Conservation (phyloP, 108 stramenopile genomes). For the Nannochloropsis salina region DNA sequence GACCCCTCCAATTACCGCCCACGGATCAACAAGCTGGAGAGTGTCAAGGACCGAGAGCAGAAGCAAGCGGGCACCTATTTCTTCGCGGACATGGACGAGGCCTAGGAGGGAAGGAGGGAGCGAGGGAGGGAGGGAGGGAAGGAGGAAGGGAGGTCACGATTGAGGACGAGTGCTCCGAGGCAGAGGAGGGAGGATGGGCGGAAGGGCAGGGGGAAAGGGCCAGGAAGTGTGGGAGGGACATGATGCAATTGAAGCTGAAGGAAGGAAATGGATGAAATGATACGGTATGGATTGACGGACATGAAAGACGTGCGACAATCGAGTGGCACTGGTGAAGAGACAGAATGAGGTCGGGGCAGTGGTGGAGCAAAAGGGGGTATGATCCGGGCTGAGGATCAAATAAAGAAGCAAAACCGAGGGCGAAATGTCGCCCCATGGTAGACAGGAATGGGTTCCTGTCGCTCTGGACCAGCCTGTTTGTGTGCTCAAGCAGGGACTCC, state of each 20-base stretch:
- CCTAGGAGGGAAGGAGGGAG: slow-evolving; percentile 18
- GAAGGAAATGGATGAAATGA: too few species aligned
- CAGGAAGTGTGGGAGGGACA: not conserved
- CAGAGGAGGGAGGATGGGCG: not conserved
- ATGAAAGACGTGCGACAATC: too few species aligned
- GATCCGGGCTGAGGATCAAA: not conserved
- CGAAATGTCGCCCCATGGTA: too few species aligned
- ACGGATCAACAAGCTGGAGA: slow-evolving; percentile 54
- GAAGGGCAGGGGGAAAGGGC: too few species aligned
- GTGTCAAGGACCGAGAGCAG: slow-evolving; percentile 82
- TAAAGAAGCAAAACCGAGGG: not conserved
- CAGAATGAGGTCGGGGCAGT: too few species aligned
- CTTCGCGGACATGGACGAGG: slow-evolving; percentile 85
- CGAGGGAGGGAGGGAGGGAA: not conserved
- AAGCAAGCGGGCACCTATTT: slow-evolving; percentile 94
- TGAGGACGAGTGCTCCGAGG: not conserved
- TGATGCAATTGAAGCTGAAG: not conserved
- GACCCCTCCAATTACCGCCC: slow-evolving; percentile 96
- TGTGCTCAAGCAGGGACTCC: too few species aligned
- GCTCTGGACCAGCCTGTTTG: too few species aligned
- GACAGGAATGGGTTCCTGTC: too few species aligned
- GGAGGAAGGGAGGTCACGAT: not conserved
- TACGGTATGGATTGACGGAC: too few species aligned
- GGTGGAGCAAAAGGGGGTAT: too few species aligned
- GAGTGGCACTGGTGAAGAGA: too few species aligned